Percentiles rank a stretch among this genome's conserved stretches.
Conservation (phyloP, 441 rosid genomes). For the Hura crepitans region DNA sequence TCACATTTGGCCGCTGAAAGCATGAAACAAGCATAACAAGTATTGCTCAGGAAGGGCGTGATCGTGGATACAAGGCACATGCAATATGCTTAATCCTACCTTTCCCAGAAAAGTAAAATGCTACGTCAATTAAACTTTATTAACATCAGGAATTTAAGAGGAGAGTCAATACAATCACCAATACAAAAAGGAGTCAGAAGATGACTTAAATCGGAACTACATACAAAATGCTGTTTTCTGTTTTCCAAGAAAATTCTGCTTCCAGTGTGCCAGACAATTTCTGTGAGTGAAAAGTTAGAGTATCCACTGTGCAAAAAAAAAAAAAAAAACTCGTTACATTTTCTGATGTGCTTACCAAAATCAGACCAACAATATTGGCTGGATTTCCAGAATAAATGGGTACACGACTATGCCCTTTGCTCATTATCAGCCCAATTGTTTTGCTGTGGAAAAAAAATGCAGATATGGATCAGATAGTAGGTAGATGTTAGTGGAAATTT, state of each 20-base stretch:
- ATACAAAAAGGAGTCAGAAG: too few species aligned
- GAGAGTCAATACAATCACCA: too few species aligned
- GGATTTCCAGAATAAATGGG: constrained; percentile 55
- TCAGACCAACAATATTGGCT: constrained; percentile 52
- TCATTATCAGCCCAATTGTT: constrained; percentile 53
- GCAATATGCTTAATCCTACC: too few species aligned
- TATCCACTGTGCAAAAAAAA: not conserved
- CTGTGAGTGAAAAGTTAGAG: not conserved
- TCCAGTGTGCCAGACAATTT: too few species aligned
- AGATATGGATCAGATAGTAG: not conserved
- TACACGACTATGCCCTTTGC: constrained; percentile 78
- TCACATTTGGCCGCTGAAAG: not conserved
- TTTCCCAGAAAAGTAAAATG: too few species aligned
- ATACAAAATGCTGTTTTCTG: too few species aligned
- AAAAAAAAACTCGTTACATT: not conserved
- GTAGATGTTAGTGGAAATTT: not conserved
- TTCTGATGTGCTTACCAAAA: constrained; percentile 48
- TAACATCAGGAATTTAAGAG: too few species aligned
- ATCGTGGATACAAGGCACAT: too few species aligned
- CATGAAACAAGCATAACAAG: not conserved
- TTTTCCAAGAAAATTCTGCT: too few species aligned
- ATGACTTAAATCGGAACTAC: too few species aligned
- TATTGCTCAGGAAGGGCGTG: too few species aligned
- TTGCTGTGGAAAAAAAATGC: constrained; percentile 30
- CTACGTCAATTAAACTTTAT: too few species aligned